These are phyloP conservation scores for Mortierella sp. DNA, from an alignment of 371 early-diverging fungal species.

Conservation along the genomic window DNA sequence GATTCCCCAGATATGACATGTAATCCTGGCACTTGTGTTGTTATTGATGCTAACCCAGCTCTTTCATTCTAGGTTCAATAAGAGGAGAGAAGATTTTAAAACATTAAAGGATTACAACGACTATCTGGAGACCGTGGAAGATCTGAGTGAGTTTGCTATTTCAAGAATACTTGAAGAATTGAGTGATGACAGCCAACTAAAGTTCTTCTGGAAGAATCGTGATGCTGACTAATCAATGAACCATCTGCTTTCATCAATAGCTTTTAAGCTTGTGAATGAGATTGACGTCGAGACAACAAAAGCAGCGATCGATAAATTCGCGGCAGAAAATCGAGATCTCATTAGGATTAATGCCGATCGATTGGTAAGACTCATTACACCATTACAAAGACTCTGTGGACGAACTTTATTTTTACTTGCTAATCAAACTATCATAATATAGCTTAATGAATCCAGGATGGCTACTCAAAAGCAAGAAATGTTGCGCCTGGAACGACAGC, in stretches of 20 bases:
- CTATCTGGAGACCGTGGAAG: slow-evolving; percentile 93
- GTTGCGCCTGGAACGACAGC: slow-evolving; percentile 38
- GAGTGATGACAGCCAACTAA: too few species aligned
- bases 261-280: slow-evolving; percentile 90
- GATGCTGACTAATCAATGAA: slow-evolving; percentile 1
- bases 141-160: slow-evolving; percentile 72
- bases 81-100: slow-evolving; percentile 91
- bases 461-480: slow-evolving; percentile 42
- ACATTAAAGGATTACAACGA: slow-evolving; percentile 86
- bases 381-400: background rate
- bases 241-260: slow-evolving; percentile 45
- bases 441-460: slow-evolving; percentile 47
- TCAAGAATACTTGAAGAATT: background rate
- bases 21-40: too few species aligned
- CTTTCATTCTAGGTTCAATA: slow-evolving; percentile 79
- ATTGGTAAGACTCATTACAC: slow-evolving; percentile 50
- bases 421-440: slow-evolving; percentile 15
- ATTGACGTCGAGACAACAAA: slow-evolving; percentile 88
- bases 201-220: too few species aligned
- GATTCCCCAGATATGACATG: too few species aligned
- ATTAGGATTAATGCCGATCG: slow-evolving; percentile 79
- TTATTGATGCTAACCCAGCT: background rate
- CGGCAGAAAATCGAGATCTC: slow-evolving; percentile 83
- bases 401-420: background rate
- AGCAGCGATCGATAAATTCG: slow-evolving; percentile 82